These are phyloP conservation scores for Arxiozyma bovina DNA, from an alignment of 1,139 yeast species.

Conservation along the genomic window DNA sequence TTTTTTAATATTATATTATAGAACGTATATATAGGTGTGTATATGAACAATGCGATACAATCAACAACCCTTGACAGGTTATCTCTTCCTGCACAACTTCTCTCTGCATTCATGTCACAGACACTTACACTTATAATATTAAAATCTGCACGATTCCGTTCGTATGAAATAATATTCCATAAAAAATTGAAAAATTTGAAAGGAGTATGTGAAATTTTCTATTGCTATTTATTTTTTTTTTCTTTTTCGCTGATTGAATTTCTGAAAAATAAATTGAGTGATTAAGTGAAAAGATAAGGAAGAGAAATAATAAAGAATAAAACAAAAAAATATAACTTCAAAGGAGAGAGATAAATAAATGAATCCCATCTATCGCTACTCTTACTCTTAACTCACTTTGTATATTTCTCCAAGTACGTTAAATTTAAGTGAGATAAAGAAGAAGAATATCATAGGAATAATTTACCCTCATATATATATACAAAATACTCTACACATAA, in stretches of 20 bases:
- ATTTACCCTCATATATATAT: neutral
- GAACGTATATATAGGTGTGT: too few species aligned
- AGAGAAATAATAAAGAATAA: neutral
- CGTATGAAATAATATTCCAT: too few species aligned
- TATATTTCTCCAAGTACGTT: neutral
- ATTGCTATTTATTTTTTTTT: neutral
- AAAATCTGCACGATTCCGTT: too few species aligned
- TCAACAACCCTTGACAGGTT: too few species aligned
- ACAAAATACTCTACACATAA: neutral
- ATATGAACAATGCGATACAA: neutral
- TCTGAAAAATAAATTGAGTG: neutral
- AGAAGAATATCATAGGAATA: neutral
- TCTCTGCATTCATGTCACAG: too few species aligned
- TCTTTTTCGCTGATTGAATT: neutral
- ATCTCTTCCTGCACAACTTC: neutral
- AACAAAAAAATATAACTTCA: too few species aligned
- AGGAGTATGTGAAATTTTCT: neutral
- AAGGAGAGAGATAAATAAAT: too few species aligned
- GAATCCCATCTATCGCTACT: too few species aligned
- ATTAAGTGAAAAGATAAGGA: neutral
- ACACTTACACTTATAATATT: too few species aligned
- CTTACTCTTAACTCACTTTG: too few species aligned
- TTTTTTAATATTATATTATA: too few species aligned
- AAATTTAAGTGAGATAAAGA: neutral
- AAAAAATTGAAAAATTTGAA: neutral